Evolutionary conservation across 2,329 filamentous ascomycete genomes (phyloP).

Genomic region (Colletotrichum coccodes): DNA sequence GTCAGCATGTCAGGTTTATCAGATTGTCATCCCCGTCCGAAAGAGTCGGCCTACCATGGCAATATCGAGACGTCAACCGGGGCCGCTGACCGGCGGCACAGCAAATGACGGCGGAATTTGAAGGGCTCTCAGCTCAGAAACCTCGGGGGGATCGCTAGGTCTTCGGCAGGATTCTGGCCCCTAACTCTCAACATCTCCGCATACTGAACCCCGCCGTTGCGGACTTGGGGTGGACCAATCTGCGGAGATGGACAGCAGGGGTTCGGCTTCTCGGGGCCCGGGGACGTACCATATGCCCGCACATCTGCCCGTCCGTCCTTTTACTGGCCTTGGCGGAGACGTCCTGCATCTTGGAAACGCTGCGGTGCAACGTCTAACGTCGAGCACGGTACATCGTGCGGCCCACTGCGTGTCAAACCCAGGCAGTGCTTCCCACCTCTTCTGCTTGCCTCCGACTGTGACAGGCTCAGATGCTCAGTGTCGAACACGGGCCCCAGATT

Average conservation of each 20-base stretch:
- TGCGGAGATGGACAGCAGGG: background rate
- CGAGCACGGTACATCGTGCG: background rate
- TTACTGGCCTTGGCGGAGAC: background rate
- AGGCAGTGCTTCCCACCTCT: background rate
- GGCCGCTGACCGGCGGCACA: background rate
- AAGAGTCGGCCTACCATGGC: background rate
- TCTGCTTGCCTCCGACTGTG: background rate
- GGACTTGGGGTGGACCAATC: background rate
- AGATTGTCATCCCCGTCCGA: background rate
- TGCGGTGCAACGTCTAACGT: background rate
- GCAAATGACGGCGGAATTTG: background rate
- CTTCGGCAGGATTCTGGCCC: constrained; percentile 15
- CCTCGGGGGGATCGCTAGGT: constrained; percentile 2
- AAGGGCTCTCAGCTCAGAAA: background rate
- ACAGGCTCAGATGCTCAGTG: background rate
- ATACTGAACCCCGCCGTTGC: background rate
- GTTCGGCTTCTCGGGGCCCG: background rate
- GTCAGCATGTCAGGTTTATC: background rate
- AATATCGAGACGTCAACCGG: background rate
- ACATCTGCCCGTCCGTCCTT: background rate
- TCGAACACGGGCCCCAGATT: background rate
- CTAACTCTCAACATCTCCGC: background rate
- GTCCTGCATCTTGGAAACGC: background rate
- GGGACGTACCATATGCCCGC: background rate
- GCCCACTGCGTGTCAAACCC: background rate